These are phyloP conservation scores for Penstemon davidsonii DNA, from an alignment of 257 asterid species.

Conservation along the genomic window DNA sequence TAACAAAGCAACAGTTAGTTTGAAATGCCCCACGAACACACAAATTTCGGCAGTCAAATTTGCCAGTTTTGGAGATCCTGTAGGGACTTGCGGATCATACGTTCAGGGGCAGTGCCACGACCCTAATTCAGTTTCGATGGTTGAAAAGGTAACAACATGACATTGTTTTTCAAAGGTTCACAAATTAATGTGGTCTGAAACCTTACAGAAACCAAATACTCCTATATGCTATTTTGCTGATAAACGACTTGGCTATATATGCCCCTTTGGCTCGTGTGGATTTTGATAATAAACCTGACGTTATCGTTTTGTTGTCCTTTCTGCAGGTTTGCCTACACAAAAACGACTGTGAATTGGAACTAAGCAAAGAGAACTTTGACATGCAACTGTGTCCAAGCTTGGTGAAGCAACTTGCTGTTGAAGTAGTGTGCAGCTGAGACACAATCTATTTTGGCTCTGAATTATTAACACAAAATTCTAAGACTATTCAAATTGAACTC, in stretches of 20 bases:
- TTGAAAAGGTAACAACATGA: conserved; percentile 44
- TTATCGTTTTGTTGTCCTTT: not conserved
- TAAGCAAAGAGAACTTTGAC: conserved; percentile 38
- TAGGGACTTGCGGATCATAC: conserved; percentile 65
- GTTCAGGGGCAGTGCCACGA: conserved; percentile 57
- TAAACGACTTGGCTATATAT: not conserved
- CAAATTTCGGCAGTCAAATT: conserved; percentile 53
- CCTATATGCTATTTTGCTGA: too few relatives aligned
- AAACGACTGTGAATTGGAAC: conserved; percentile 46
- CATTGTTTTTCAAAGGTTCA: not conserved
- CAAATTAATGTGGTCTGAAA: not conserved
- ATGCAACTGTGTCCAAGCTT: conserved; percentile 43
- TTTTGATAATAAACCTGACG: not conserved
- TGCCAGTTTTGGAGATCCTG: conserved; percentile 75
- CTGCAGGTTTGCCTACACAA: conserved; percentile 63
- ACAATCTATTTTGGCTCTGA: not conserved
- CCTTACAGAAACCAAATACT: too few relatives aligned
- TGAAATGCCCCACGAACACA: conserved; percentile 54
- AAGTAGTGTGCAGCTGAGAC: conserved; percentile 47
- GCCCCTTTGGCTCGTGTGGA: not conserved
- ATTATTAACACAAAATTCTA: not conserved
- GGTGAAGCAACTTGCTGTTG: conserved; percentile 57
- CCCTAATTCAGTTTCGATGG: conserved; percentile 43
- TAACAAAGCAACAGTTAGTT: conserved; percentile 35
- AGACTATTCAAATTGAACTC: not conserved